These are phyloP conservation scores for Dinochytrium kinnereticum DNA, from an alignment of 371 early-diverging fungal genomes.

Conservation along the genomic window DNA sequence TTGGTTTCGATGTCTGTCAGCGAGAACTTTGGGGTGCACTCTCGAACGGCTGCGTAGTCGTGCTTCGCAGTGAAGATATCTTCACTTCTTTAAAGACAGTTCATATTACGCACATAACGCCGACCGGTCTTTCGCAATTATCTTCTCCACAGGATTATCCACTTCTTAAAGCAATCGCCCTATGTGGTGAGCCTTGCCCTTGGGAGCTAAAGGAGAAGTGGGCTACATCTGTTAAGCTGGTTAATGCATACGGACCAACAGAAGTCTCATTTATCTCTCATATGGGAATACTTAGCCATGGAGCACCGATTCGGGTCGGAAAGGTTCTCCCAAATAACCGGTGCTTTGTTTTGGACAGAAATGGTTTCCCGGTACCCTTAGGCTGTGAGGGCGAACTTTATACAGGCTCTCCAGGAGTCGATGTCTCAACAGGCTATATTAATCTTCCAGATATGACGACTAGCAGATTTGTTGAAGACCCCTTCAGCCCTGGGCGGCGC, in stretches of 20 bases:
- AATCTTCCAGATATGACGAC: constrained; percentile 36
- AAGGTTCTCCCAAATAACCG: constrained; percentile 1
- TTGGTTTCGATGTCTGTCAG: constrained; percentile 22
- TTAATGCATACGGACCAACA: constrained; percentile 23
- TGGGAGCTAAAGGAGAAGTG: constrained; percentile 4
- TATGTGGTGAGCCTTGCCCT: constrained; percentile 10
- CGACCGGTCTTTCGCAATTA: constrained; percentile 17
- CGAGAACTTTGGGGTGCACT: constrained; percentile 19
- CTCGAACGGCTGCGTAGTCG: not conserved
- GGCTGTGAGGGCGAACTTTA: constrained; percentile 37
- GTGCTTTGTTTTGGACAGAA: constrained; percentile 21
- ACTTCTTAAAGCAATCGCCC: not conserved
- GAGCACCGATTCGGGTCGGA: constrained; percentile 11
- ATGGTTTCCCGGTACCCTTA: constrained; percentile 18
- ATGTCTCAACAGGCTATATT: constrained; percentile 33
- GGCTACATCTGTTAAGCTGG: not conserved
- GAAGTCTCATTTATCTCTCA: constrained; percentile 17
- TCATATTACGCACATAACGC: not conserved
- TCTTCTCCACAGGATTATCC: not conserved
- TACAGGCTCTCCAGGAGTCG: constrained; percentile 18
- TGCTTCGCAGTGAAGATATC: not conserved
- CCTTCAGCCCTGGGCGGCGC: constrained; percentile 3
- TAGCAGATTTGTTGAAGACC: constrained; percentile 29
- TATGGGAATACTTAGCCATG: not conserved
- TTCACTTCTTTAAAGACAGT: not conserved